phyloP scores from a whole-genome alignment of 768 basidiomycete species.

The Mycena olivaceomarginata region DNA sequence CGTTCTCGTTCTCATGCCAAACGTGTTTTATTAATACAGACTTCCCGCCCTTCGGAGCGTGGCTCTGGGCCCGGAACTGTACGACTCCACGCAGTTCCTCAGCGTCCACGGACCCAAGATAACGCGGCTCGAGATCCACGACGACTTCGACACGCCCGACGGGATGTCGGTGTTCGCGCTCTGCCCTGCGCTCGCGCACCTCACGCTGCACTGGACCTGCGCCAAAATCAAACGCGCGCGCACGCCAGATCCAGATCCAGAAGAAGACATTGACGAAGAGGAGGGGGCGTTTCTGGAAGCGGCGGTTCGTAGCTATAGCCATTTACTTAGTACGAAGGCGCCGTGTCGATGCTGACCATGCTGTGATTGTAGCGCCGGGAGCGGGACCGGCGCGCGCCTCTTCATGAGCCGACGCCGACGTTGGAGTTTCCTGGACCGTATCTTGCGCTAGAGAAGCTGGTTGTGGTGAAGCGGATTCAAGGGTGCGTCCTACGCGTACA shows the following conservation, averaged over 20 bases:
- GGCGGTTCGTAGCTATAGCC: too few relatives aligned
- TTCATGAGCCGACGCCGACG: not conserved
- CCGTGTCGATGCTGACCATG: too few relatives aligned
- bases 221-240: not conserved
- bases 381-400: too few relatives aligned
- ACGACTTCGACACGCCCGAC: not conserved
- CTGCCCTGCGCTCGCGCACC: not conserved
- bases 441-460: not conserved
- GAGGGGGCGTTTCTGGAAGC: too few relatives aligned
- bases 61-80: not conserved
- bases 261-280: too few relatives aligned
- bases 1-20: too few relatives aligned
- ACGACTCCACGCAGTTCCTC: not conserved
- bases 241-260: too few relatives aligned
- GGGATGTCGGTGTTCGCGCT: not conserved
- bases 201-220: too few relatives aligned
- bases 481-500: not conserved
- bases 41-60: not conserved
- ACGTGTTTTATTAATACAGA: not conserved
- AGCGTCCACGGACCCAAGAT: not conserved
- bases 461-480: not conserved
- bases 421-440: not conserved
- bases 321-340: too few relatives aligned
- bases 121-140: not conserved
- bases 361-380: too few relatives aligned